Evolutionary conservation across 306 rosid genomes (phyloP).

Genomic region (Lotus japonicus): DNA sequence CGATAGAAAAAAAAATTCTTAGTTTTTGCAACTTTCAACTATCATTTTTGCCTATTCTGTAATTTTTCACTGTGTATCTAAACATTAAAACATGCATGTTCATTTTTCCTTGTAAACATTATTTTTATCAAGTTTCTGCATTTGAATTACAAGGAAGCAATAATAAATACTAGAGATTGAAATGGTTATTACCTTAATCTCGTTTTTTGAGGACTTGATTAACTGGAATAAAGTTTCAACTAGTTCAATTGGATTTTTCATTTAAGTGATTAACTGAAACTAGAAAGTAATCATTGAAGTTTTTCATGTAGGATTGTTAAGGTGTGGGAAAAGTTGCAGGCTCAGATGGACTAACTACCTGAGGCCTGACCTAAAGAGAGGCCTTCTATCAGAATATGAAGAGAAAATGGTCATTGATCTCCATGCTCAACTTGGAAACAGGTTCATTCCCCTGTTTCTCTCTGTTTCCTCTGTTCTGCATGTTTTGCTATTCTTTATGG

Average conservation of each 20-base stretch:
- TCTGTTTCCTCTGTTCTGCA: conserved; percentile 7
- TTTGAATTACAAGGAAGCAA: neutral
- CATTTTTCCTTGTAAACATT: neutral
- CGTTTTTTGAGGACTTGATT: neutral
- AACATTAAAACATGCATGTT: no score
- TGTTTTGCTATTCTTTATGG: neutral
- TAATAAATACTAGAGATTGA: neutral
- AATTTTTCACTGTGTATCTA: no score
- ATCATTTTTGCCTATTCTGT: no score
- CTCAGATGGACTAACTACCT: conserved; percentile 91
- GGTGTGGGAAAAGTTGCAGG: conserved; percentile 98
- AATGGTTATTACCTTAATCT: neutral
- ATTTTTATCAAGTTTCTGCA: neutral
- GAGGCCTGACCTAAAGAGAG: conserved; percentile 88
- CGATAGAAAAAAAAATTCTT: no score
- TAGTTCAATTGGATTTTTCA: neutral
- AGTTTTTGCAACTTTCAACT: no score
- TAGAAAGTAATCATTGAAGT: neutral
- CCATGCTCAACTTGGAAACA: conserved; percentile 92
- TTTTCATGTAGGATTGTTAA: conserved; percentile 57
- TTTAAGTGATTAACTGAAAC: neutral
- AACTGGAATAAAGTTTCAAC: neutral
- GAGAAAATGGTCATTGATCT: conserved; percentile 93
- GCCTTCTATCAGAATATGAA: conserved; percentile 75
- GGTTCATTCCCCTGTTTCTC: conserved; percentile 28